Evolutionary conservation across 805 yeast genomes (phyloP).

Genomic region (Huiozyma sinensis): DNA sequence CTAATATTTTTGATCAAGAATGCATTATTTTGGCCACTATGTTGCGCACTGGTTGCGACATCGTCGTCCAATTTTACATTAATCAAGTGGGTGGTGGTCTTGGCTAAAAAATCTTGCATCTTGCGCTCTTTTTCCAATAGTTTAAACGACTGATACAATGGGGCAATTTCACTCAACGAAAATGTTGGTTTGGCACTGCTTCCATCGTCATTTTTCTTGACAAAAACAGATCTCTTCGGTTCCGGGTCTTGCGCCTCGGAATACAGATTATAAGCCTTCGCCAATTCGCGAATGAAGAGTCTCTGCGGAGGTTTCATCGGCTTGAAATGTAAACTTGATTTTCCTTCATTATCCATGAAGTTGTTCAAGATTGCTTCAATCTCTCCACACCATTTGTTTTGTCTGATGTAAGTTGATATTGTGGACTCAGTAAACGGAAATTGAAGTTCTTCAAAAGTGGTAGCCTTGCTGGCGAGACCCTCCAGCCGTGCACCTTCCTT

Average conservation of each 20-base stretch:
- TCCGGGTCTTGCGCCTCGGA: constrained; percentile 75
- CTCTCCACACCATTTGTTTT: constrained; percentile 56
- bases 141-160: constrained; percentile 36
- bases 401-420: constrained; percentile 39
- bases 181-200: constrained; percentile 17
- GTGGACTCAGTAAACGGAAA: constrained; percentile 38
- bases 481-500: constrained; percentile 9
- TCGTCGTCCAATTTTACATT: constrained; percentile 17
- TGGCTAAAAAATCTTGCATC: constrained; percentile 21
- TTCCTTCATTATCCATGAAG: constrained; percentile 35
- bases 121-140: constrained; percentile 27
- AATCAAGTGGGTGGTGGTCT: constrained; percentile 14
- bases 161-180: constrained; percentile 22
- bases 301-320: constrained; percentile 68
- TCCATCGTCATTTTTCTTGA: constrained; percentile 30
- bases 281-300: constrained; percentile 57
- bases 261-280: constrained; percentile 46
- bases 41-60: constrained; percentile 5
- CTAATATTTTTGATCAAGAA: constrained; percentile 43
- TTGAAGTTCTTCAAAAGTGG: constrained; percentile 18
- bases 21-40: constrained; percentile 34
- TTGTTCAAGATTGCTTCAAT: constrained; percentile 45
- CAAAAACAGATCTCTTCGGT: constrained; percentile 63
- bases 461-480: constrained; percentile 17
- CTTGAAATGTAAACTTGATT: constrained; percentile 46